Evolutionary conservation across 495 filamentous ascomycete species (phyloP), one percentile per base, ranked within the genome.

Genomic region (Penicillium arizonense): DNA sequence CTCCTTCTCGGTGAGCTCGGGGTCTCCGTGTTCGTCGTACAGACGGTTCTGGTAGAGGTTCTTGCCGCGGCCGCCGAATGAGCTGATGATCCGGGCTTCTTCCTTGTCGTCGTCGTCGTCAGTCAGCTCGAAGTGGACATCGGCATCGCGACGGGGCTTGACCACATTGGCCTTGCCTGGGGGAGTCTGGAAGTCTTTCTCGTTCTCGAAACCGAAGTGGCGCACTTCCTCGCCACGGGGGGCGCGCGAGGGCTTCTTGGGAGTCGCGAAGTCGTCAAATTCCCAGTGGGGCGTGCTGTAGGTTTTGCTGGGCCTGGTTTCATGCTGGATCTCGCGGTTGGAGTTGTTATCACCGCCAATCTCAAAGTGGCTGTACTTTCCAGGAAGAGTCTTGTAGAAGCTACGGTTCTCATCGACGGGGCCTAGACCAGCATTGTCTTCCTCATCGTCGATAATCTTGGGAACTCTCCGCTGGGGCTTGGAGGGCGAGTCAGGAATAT

Each of bases 311-410:
- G 71, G 73, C 10, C 67, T 48, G 8, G 71, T 56, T 38, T 56
- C 46, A 4, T 77, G 59, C 40, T 74, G 77, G 21, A 75, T 44
- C 50, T 74, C 64, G 50, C 68, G 59, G 7, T 50, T 56, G 32
- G 53, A 61, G 47, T 72, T 70, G 46, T 30, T 30, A 30, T 84
- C 86, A 56, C 87, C 86, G 34, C 79, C 85, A 64, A 97, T 84
- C 48, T 95, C 87, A 64, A 97, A 97, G 69, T 98, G 93, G 32
- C 85, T 72, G 70, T 86, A 97, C 62, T 89, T 93, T 59, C 82
- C 81, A 10, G 89, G 80, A 59, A 92, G 74, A 61, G 65, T 80
- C 74, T 77, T 86, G 73, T 78, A 79, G 62, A 40, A 40, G 9
- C 43, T 23, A 58, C 76, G 68, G 38, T 77, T 72, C 68, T 71